Evolutionary conservation across 371 early-diverging fungal species (phyloP), one percentile per base, ranked within the genome.

Genomic region (Zychaea mexicana): DNA sequence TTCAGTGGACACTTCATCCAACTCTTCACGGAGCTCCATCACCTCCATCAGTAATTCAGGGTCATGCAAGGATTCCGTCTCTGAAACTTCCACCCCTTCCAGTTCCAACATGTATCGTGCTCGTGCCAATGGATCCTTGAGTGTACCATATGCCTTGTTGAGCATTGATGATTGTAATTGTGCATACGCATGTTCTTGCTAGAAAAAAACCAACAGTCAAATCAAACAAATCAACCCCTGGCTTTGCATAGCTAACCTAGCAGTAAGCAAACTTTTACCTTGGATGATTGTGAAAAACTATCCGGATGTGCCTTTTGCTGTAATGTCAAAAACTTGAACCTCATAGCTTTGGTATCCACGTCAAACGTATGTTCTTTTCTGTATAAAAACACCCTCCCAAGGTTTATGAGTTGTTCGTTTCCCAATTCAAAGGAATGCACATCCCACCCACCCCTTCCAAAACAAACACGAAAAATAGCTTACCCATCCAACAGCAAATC

Each of bases 261-360:
- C 10, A 8, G n/a, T 7, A 7, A 8, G n/a, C n/a, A 39, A 15
- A 12, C 46, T 56, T 57, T 38, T 53, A 90, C 92, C 69, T 85
- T 81, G 45, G 81, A 80, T 72, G 83, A 86, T 38, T 85, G 86
- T 6, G 92, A 84, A 61, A 83, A 92, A 32, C 89, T 89, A 71
- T 96, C 96, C 7, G 96, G 96, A 74, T 96, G 96, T 9, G 93
- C 91, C 8, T 74, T 78, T 79, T 92, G 93, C 71, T 96, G 96
- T 52, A 94, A 72, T 45, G 60, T 72, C 28, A 94, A 72, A 70
- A 94, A 96, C 33, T 80, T 78, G 57, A 68, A 77, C 33, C 89
- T 81, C 63, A 96, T 66, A 6, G 73, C 74, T 42, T 75, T 82
- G 31, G 81, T 52, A 70, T 94, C 91, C 21, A 96, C 73, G 63